Percentiles rank a stretch among this genome's conserved stretches.
These are phyloP conservation scores for Ceratobasidium sp. DNA, from an alignment of 1,284 basidiomycete species.

Conservation along the genomic window DNA sequence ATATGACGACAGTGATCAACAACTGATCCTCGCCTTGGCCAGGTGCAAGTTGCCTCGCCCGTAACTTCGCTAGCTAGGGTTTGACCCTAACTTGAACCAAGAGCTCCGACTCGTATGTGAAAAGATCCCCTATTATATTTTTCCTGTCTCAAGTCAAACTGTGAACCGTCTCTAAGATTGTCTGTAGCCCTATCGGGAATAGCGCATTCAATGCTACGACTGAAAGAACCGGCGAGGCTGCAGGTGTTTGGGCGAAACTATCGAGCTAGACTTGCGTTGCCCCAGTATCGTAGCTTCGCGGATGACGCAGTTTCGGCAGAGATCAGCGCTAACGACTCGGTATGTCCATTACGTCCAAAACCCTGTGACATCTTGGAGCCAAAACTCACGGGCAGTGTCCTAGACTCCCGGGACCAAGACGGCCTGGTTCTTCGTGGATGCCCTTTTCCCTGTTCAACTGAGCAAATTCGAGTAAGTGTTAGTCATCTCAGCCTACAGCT, in stretches of 20 bases:
- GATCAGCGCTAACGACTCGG: constrained; percentile 34
- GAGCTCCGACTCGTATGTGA: neutral
- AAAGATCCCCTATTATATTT: neutral
- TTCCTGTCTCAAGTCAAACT: neutral
- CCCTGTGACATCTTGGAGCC: neutral
- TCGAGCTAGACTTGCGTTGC: constrained; percentile 5
- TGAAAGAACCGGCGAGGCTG: constrained; percentile 15
- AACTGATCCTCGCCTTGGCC: constrained; percentile 7
- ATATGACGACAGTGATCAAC: constrained; percentile 6
- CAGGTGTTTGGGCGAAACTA: constrained; percentile 28
- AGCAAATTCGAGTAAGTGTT: constrained; percentile 31
- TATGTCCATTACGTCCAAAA: constrained; percentile 5
- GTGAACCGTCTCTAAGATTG: neutral
- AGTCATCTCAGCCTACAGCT: neutral
- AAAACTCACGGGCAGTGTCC: neutral
- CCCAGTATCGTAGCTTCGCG: constrained; percentile 3
- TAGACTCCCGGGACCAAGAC: constrained; percentile 33
- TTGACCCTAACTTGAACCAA: neutral
- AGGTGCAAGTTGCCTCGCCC: neutral
- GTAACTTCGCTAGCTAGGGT: neutral
- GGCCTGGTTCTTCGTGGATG: constrained; percentile 23
- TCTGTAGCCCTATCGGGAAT: neutral
- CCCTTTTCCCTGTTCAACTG: constrained; percentile 22
- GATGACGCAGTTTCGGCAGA: constrained; percentile 32
- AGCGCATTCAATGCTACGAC: constrained; percentile 16